Conservation (phyloP, 345 rosid genomes). For the Populus nigra region DNA sequence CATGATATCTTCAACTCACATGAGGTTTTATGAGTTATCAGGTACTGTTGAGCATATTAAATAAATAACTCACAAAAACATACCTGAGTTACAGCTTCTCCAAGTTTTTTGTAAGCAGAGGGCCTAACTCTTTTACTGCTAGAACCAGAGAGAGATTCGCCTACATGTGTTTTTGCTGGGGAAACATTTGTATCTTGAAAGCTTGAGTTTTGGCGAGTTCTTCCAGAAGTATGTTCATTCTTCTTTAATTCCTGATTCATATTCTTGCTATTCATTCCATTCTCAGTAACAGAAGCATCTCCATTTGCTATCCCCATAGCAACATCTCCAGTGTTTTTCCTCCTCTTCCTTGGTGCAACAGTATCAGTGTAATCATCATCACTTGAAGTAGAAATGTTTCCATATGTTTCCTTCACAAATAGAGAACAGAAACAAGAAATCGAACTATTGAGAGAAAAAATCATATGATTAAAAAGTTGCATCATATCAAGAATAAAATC, state of each 20-base stretch:
- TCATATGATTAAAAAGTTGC: neutral
- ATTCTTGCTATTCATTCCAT: constrained; percentile 12
- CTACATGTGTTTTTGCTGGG: constrained; percentile 18
- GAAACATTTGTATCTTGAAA: constrained; percentile 19
- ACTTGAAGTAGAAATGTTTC: constrained; percentile 32
- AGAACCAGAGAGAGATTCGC: constrained; percentile 28
- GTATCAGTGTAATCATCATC: constrained; percentile 61
- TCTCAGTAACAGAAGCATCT: constrained; percentile 13
- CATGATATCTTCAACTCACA: neutral
- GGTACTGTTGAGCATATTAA: neutral
- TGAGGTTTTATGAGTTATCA: neutral
- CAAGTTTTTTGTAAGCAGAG: constrained; percentile 44
- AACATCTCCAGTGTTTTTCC: constrained; percentile 28
- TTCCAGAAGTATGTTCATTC: constrained; percentile 23
- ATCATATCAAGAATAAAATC: neutral
- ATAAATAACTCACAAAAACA: constrained; percentile 5
- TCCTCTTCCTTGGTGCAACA: constrained; percentile 37
- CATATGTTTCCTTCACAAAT: constrained; percentile 72
- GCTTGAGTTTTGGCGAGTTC: constrained; percentile 19
- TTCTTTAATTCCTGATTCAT: constrained; percentile 23
- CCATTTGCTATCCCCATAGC: constrained; percentile 36
- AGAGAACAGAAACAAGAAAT: constrained; percentile 21
- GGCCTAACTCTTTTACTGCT: constrained; percentile 25
- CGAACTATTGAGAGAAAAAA: constrained; percentile 10
- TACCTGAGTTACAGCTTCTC: constrained; percentile 68